These are phyloP conservation scores for Malassezia equina DNA, from an alignment of 1,284 basidiomycete species.

Conservation along the genomic window DNA sequence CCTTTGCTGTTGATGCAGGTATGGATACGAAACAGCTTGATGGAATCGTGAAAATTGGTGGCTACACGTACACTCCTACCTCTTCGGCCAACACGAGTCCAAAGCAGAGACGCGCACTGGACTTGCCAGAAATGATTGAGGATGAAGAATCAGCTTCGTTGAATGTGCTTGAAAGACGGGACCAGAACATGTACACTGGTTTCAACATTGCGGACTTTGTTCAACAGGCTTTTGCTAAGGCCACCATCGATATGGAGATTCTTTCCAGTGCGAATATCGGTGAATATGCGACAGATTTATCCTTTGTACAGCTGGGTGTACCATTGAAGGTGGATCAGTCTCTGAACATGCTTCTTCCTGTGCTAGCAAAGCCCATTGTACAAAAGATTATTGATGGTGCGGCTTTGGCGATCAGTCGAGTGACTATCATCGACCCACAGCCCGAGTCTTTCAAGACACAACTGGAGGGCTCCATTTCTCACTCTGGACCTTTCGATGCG, in stretches of 20 bases:
- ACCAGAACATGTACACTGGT: constrained; percentile 50
- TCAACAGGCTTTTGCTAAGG: constrained; percentile 58
- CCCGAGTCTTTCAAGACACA: constrained; percentile 58
- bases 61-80: constrained; percentile 50
- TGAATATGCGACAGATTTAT: constrained; percentile 58
- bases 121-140: neutral
- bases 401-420: constrained; percentile 49
- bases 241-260: constrained; percentile 59
- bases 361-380: constrained; percentile 68
- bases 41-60: constrained; percentile 61
- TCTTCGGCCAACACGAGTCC: neutral
- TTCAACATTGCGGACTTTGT: constrained; percentile 63
- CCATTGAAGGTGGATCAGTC: constrained; percentile 58
- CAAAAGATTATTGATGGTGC: constrained; percentile 62
- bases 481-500: constrained; percentile 68
- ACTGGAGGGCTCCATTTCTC: constrained; percentile 60
- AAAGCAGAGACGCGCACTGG: neutral
- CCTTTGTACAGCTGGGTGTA: constrained; percentile 57
- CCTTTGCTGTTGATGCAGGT: constrained; percentile 59
- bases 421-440: constrained; percentile 43
- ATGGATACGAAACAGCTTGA: constrained; percentile 59
- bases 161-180: constrained; percentile 30
- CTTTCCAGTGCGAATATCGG: constrained; percentile 58
- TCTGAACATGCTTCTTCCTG: constrained; percentile 60
- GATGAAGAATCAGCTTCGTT: neutral